Evolutionary conservation across 305 asterid species (phyloP).

Genomic region (Solanum hybrid): DNA sequence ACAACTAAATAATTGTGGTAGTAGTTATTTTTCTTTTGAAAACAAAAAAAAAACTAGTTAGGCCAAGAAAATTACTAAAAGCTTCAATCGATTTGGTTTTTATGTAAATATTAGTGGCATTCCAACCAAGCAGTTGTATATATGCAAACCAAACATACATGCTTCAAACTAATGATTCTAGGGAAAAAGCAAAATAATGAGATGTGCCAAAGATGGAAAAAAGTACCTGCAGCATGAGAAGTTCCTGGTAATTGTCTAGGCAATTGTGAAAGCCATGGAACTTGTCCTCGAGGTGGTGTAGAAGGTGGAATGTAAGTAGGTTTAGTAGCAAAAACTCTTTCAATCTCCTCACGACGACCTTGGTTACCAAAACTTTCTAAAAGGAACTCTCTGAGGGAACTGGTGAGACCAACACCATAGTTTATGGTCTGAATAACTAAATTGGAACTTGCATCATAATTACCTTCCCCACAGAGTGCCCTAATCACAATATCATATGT

Average conservation of each 20-base stretch:
- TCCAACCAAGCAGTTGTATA: neutral
- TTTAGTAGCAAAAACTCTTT: conserved; percentile 32
- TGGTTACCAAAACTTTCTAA: conserved; percentile 47
- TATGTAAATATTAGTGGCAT: neutral
- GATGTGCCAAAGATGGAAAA: neutral
- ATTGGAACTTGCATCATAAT: conserved; percentile 33
- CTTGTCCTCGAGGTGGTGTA: conserved; percentile 13
- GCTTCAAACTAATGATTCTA: neutral
- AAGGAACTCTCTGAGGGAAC: conserved; percentile 43
- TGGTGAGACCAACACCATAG: conserved; percentile 45
- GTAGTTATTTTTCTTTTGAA: neutral
- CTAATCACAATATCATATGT: conserved; percentile 62
- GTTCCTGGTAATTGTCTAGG: conserved; percentile 1
- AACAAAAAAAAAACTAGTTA: neutral
- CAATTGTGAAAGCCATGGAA: conserved; percentile 4
- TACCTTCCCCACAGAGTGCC: conserved; percentile 51
- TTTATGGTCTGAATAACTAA: conserved; percentile 50
- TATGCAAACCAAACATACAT: neutral
- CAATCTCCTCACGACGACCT: conserved; percentile 48
- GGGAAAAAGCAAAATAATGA: neutral
- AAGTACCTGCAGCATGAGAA: neutral
- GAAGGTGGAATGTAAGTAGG: conserved; percentile 6
- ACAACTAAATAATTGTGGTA: neutral
- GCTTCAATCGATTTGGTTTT: neutral
- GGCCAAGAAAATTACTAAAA: neutral